phyloP scores from a whole-genome alignment of 1,139 yeast species.

The Geotrichum reessii region DNA sequence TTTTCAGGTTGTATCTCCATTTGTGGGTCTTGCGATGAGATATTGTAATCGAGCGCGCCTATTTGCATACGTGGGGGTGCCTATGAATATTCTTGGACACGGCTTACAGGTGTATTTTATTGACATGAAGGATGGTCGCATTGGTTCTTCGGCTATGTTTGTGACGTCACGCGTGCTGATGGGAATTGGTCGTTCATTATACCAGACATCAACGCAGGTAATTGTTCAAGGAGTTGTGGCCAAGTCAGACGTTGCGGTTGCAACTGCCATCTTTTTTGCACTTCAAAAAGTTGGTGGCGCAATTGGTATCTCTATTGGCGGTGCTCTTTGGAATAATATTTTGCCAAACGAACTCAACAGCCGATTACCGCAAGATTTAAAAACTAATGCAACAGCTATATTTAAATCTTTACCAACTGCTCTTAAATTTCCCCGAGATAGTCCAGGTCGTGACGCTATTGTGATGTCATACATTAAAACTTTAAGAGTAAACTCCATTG shows the following conservation, averaged over 20 bases:
- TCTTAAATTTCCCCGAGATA: background rate
- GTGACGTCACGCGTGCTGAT: slow-evolving; percentile 20
- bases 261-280: slow-evolving; percentile 24
- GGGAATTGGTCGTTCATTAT: slow-evolving; percentile 24
- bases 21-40: slow-evolving; percentile 7
- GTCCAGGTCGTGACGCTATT: slow-evolving; percentile 1
- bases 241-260: slow-evolving; percentile 22
- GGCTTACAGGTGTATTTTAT: slow-evolving; percentile 6
- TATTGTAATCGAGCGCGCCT: background rate
- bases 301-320: slow-evolving; percentile 31
- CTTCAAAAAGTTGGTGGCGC: slow-evolving; percentile 30
- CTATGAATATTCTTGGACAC: slow-evolving; percentile 5
- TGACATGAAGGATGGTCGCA: slow-evolving; percentile 1
- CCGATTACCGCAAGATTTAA: slow-evolving; percentile 18
- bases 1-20: slow-evolving; percentile 5
- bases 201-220: slow-evolving; percentile 22
- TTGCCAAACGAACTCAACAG: slow-evolving; percentile 24
- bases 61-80: slow-evolving; percentile 7
- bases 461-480: background rate
- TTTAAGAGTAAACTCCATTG: background rate
- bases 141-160: slow-evolving; percentile 14
- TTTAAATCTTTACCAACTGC: slow-evolving; percentile 5
- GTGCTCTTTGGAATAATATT: slow-evolving; percentile 30
- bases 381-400: background rate
- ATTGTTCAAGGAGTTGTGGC: slow-evolving; percentile 21